Base-by-base conservation (phyloP, 345 rosid species). In the Eucalyptus urophylla region DNA sequence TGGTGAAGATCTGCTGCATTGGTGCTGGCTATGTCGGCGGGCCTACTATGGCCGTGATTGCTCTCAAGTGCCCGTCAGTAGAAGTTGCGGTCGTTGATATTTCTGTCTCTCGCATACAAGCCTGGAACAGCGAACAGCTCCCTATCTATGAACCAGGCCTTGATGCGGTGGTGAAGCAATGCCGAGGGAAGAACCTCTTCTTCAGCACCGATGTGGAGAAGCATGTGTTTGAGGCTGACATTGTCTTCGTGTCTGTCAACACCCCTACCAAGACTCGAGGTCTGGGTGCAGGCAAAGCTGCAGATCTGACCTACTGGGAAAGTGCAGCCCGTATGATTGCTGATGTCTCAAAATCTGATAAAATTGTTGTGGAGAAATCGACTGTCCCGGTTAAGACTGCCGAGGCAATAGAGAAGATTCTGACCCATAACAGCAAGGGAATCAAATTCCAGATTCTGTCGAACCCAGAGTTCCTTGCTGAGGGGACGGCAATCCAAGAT, bases 1-100 rank as follows among this genome's bases (percentile, higher is more conserved):
- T 97, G 99, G 99, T 97, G 96, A 97, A 97, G 96, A 94, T 97
- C 90, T 97, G 99, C 87, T 97, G 99, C 91, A 97, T 97, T 85
- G 99, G 99, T 92, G 99, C 99, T 87, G 99, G 99, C 22, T 97
- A 97, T 91, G 99, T 97, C 4, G 99, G 99, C 31, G 99, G 99
- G 86, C 99, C 99, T 3, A 96, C 99, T 65, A 97, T 97, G 99
- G 99, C 99, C 1, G 97, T 97, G 76, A 97, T 97, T 89, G 99
- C 99, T 44, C 95, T 96, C 8, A 97, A 97, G 92, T 97, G 99
- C 92, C 97, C 99, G 8, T 89, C 93, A 11, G 92, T 96, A 90
- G 97, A 97, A 93, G 98, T 97, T 88, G 98, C 93, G 7, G 99
- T 97, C 50, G 99, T 97, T 83, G 98, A 97, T 88, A 97, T 96